phyloP scores from a whole-genome alignment of 306 rosid genomes.

The Oxytropis ochrocephala region DNA sequence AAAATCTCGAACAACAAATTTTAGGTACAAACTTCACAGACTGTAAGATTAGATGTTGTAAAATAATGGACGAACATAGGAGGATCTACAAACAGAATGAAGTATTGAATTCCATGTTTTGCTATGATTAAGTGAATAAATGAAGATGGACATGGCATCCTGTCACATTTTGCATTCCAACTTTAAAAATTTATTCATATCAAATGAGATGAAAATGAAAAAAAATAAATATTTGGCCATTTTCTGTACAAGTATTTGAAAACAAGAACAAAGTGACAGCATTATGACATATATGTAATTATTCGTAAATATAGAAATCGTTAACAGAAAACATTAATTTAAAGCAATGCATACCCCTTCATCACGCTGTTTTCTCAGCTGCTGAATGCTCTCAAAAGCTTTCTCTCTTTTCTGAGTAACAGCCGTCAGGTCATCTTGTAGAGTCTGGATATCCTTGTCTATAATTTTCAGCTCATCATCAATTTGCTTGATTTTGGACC shows the following conservation, averaged over 20 bases:
- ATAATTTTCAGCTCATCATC: conserved; percentile 52
- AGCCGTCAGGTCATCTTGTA: conserved; percentile 58
- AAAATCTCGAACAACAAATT: neutral
- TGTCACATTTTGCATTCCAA: neutral
- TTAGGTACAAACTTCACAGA: neutral
- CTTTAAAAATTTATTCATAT: neutral
- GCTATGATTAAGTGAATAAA: neutral
- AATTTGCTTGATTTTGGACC: conserved; percentile 77
- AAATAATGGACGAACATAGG: neutral
- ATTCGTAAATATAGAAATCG: neutral
- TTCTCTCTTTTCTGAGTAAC: conserved; percentile 65
- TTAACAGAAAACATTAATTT: neutral
- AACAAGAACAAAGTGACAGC: neutral
- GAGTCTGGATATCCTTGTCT: conserved; percentile 55
- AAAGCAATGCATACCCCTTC: conserved; percentile 58
- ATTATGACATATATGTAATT: neutral
- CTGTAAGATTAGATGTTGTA: neutral
- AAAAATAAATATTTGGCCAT: neutral
- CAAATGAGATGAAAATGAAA: neutral
- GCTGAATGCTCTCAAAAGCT: conserved; percentile 55
- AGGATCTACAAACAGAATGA: neutral
- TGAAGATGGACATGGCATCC: neutral
- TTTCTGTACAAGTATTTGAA: neutral
- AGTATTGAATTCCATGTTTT: neutral
- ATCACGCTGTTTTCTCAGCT: conserved; percentile 66